Evolutionary conservation across 306 rosid species (phyloP), one percentile per base, ranked within the genome.

Genomic region (Medicago ruthenica): DNA sequence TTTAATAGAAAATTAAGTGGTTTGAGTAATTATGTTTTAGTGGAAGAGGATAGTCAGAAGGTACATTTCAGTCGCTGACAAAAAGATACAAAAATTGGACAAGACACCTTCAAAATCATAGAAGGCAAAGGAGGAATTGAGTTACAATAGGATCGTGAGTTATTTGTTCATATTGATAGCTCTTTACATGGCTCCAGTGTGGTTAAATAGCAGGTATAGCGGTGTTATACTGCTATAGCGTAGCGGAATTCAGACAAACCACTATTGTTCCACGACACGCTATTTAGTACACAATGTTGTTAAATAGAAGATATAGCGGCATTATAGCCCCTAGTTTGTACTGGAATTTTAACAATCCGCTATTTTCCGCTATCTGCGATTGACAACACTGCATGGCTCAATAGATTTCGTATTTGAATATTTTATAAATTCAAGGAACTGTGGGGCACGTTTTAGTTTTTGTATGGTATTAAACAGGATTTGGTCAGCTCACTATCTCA

Each of bases 111-210:
- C 41, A 45, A 21, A 68, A 22, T 22, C 73, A 41, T 66, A 45
- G 59, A 68, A 22, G 13, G 55, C 17, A 42, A 58, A 7, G 17
- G 15, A 7, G 41, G 42, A 68, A 22, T 21, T 68, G 14, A 44
- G 73, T 47, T 66, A 39, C 73, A 44, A 22, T 44, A 22, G 40
- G 73, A 68, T 53, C 21, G 47, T 68, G 21, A 45, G 21, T 51
- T 45, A 41, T 22, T 13, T 22, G 54, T 45, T 45, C 37, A 22
- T 45, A 44, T 21, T 22, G 3, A 47, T 22, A 67, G 20, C 21
- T 13, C 13, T 67, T 67, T 21, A 44, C 39, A 45, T 24, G 12
- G 4, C 58, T 27, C 31, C 4, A 27, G 31, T 27, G 31, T 27
- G 3, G 4, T 27, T 27, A 27, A 27, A 27, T 27, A 27, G 31